phyloP scores from a whole-genome alignment of 2,329 filamentous ascomycete species.

The Chrysoporthe cubensis region DNA sequence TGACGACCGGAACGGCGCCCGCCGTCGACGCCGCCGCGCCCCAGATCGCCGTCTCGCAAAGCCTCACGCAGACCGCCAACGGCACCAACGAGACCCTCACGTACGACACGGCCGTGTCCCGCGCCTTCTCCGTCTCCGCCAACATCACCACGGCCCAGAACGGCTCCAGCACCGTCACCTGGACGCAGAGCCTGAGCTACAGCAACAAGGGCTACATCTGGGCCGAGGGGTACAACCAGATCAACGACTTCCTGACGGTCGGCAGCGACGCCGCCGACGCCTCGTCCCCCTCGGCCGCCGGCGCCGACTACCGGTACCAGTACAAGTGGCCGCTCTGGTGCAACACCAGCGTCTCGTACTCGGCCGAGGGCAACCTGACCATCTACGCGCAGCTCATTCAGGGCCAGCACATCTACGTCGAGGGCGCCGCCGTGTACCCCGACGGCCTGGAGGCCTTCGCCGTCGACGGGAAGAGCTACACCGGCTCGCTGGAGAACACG shows the following conservation, averaged over 20 bases:
- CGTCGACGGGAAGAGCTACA: constrained; percentile 26
- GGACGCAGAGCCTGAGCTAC: constrained; percentile 63
- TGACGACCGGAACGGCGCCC: constrained; percentile 54
- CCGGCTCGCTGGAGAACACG: constrained; percentile 51
- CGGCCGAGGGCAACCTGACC: constrained; percentile 49
- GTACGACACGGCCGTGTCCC: constrained; percentile 61
- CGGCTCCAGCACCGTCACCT: constrained; percentile 44
- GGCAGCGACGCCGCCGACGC: constrained; percentile 36
- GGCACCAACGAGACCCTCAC: constrained; percentile 61
- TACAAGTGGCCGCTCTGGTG: constrained; percentile 67
- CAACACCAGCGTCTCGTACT: constrained; percentile 52
- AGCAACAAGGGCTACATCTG: constrained; percentile 54
- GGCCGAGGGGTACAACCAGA: constrained; percentile 46
- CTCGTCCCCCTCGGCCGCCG: constrained; percentile 9
- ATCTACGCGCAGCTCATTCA: constrained; percentile 49
- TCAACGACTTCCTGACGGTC: constrained; percentile 39
- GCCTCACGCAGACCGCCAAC: constrained; percentile 48
- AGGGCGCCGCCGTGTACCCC: constrained; percentile 53
- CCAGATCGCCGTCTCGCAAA: constrained; percentile 54
- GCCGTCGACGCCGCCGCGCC: constrained; percentile 42
- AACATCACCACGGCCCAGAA: constrained; percentile 51
- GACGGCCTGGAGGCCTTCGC: constrained; percentile 63
- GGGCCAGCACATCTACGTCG: constrained; percentile 43
- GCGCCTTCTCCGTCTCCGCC: constrained; percentile 58
- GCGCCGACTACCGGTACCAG: constrained; percentile 37